These are phyloP conservation scores for Ottelia alismoides DNA, from an alignment of 106 monocot species.

Conservation along the genomic window DNA sequence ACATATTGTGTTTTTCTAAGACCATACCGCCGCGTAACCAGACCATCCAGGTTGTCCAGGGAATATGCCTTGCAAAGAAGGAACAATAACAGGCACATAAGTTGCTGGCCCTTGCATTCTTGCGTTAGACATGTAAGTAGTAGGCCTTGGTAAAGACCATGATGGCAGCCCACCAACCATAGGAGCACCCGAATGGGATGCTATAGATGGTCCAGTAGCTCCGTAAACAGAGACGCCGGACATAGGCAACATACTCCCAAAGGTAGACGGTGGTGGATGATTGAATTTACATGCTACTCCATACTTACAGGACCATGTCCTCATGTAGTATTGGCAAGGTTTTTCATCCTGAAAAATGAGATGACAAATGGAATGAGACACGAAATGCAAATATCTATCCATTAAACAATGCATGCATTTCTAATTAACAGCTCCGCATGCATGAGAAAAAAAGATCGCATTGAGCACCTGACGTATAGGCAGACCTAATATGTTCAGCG, in stretches of 20 bases:
- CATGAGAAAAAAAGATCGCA: background rate
- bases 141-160: constrained; percentile 35
- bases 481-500: constrained; percentile 51
- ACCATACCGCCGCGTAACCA: constrained; percentile 49
- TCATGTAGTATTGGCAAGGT: constrained; percentile 68
- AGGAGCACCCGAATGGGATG: constrained; percentile 24
- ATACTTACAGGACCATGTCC: constrained; percentile 70
- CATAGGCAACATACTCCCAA: constrained; percentile 19
- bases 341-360: constrained; percentile 70
- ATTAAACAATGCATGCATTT: no score
- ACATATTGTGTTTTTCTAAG: no score
- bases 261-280: constrained; percentile 47
- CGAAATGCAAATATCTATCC: no score
- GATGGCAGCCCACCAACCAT: constrained; percentile 37
- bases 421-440: no score
- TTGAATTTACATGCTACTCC: constrained; percentile 62
- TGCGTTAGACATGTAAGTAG: constrained; percentile 35
- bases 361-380: no score
- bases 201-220: constrained; percentile 20
- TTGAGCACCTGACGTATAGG: constrained; percentile 66
- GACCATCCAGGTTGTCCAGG: constrained; percentile 53
- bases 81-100: constrained; percentile 39
- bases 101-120: constrained; percentile 28
- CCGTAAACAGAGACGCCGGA: constrained; percentile 29
- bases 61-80: constrained; percentile 33